A percentile compares a stretch with the other conserved stretches of the same genome.
phyloP scores from a whole-genome alignment of 257 asterid species.

The Perilla frutescens region DNA sequence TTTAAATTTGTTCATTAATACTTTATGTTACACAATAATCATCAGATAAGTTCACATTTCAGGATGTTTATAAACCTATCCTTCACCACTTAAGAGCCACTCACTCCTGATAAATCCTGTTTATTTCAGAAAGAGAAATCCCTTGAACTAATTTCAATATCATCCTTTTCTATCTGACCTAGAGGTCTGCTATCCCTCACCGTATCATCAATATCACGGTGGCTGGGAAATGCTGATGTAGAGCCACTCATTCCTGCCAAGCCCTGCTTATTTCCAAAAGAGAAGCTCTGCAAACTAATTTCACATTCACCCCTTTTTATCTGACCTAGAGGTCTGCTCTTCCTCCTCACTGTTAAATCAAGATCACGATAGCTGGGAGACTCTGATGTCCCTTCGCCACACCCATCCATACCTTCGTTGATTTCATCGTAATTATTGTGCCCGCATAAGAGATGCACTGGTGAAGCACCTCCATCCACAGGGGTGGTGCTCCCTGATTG shows the following conservation, averaged over 20 bases:
- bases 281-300: neutral
- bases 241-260: neutral
- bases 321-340: neutral
- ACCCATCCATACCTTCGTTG: no score
- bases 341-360: neutral
- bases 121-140: constrained; percentile 12
- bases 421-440: neutral
- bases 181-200: neutral
- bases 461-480: constrained; percentile 15
- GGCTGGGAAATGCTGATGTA: no score
- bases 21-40: neutral
- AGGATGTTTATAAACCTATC: neutral
- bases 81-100: neutral
- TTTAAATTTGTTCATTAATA: neutral
- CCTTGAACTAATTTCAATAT: constrained; percentile 8
- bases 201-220: no score
- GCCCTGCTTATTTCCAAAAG: neutral
- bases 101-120: neutral
- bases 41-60: constrained; percentile 6
- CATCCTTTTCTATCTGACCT: constrained; percentile 6
- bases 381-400: constrained; percentile 10
- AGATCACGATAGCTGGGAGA: neutral
- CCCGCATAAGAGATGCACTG: constrained; percentile 6
- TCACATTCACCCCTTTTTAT: neutral
- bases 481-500: constrained; percentile 24